Percentiles rank a stretch among this genome's conserved stretches.
Evolutionary conservation across 2,329 filamentous ascomycete genomes (phyloP).

Genomic region (Coleophoma eucalyptorum): DNA sequence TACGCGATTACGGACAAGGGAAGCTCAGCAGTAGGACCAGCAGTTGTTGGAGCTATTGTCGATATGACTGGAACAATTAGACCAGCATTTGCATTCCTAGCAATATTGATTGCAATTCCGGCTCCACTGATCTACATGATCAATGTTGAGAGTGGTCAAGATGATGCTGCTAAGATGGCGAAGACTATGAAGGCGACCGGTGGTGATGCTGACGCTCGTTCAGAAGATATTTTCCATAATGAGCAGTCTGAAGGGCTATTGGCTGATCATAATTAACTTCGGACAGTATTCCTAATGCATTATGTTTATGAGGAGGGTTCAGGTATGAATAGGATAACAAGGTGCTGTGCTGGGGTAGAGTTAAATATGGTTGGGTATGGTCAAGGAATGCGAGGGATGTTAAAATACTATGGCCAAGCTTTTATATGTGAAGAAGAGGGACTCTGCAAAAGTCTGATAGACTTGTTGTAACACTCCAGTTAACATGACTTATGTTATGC

Average conservation of each 20-base stretch:
- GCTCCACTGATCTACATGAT: slow-evolving; percentile 81
- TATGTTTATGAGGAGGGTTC: too few species aligned
- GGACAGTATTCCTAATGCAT: too few species aligned
- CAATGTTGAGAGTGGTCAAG: slow-evolving; percentile 73
- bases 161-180: slow-evolving; percentile 62
- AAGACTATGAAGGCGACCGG: slow-evolving; percentile 16
- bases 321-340: too few species aligned
- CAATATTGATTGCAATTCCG: slow-evolving; percentile 73
- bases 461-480: too few species aligned
- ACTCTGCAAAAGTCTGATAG: too few species aligned
- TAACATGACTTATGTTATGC: too few species aligned
- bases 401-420: too few species aligned
- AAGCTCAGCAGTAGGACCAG: slow-evolving; percentile 87
- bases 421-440: too few species aligned
- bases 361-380: too few species aligned
- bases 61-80: slow-evolving; percentile 76
- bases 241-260: slow-evolving; percentile 1
- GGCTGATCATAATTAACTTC: not conserved
- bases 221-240: not conserved
- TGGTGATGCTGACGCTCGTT: not conserved
- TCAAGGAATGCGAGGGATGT: too few species aligned
- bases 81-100: slow-evolving; percentile 88
- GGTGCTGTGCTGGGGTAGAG: too few species aligned
- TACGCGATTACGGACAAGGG: slow-evolving; percentile 98
- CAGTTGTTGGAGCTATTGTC: slow-evolving; percentile 88